These are phyloP conservation scores for Pseudoperonospora humuli DNA, from an alignment of 352 stramenopile species.

Conservation along the genomic window DNA sequence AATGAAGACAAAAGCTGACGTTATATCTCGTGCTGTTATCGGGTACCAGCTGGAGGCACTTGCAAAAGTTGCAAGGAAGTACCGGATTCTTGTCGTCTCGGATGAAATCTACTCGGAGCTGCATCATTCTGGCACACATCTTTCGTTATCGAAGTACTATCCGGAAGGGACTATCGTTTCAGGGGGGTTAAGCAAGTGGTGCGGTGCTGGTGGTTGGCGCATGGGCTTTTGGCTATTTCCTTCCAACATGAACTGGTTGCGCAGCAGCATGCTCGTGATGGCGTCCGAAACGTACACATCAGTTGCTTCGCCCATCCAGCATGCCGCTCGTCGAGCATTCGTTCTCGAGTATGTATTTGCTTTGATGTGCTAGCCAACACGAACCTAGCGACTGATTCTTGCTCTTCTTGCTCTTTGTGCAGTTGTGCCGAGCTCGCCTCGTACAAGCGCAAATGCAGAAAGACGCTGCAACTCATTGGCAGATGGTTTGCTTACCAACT, in stretches of 20 bases:
- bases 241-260: slow-evolving; percentile 65
- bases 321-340: slow-evolving; percentile 75
- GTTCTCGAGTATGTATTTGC: slow-evolving; percentile 46
- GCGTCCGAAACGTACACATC: slow-evolving; percentile 86
- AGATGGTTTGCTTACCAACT: slow-evolving; percentile 80
- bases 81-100: slow-evolving; percentile 83
- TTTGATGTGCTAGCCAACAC: background rate
- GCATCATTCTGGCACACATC: slow-evolving; percentile 59
- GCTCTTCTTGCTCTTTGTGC: slow-evolving; percentile 9
- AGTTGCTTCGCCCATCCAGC: slow-evolving; percentile 78
- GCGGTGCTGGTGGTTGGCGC: slow-evolving; percentile 77
- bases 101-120: slow-evolving; percentile 87
- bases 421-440: slow-evolving; percentile 68
- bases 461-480: slow-evolving; percentile 75
- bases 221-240: slow-evolving; percentile 87
- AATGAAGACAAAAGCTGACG: slow-evolving; percentile 1
- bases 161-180: slow-evolving; percentile 85
- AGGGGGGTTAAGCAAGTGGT: slow-evolving; percentile 84
- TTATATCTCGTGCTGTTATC: slow-evolving; percentile 1
- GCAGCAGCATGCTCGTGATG: slow-evolving; percentile 85
- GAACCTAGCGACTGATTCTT: slow-evolving; percentile 7
- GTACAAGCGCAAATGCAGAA: slow-evolving; percentile 80
- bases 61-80: slow-evolving; percentile 69
- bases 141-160: slow-evolving; percentile 83
- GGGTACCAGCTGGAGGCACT: slow-evolving; percentile 42